A percentile compares a stretch with the other conserved stretches of the same genome.
Evolutionary conservation across 257 asterid species (phyloP).

Genomic region (Jasminum sambac): DNA sequence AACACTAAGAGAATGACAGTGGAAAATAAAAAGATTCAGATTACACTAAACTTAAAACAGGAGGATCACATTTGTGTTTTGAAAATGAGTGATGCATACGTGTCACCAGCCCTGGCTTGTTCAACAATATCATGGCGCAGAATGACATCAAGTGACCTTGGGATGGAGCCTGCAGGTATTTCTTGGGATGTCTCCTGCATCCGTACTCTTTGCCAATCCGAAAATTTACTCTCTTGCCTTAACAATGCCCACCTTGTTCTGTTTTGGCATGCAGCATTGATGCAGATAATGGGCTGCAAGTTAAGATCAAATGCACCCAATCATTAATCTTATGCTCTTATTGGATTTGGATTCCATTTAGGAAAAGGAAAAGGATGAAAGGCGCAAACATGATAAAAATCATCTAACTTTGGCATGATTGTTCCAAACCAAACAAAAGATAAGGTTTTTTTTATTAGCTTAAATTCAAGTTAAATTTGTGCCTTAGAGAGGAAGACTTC

Average conservation of each 20-base stretch:
- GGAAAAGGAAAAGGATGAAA: not conserved
- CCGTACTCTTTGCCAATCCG: constrained; percentile 98
- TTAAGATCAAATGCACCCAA: constrained; percentile 2
- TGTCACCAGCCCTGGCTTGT: constrained; percentile 98
- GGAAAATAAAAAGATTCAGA: constrained; percentile 14
- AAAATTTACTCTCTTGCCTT: constrained; percentile 96
- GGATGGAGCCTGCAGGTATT: constrained; percentile 98
- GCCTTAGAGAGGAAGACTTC: not conserved
- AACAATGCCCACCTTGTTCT: constrained; percentile 83
- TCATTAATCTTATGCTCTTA: not conserved
- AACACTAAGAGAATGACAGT: constrained; percentile 51
- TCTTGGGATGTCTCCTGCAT: constrained; percentile 97
- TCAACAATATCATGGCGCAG: constrained; percentile 93
- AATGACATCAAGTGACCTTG: constrained; percentile 95
- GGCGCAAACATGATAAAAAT: not conserved
- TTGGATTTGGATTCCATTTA: not conserved
- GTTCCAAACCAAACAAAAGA: not conserved
- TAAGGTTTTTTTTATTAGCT: not conserved
- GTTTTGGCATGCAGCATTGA: constrained; percentile 89
- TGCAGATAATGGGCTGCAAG: constrained; percentile 87
- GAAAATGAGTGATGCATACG: constrained; percentile 44
- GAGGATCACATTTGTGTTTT: not conserved
- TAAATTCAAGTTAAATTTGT: not conserved
- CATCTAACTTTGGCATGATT: not conserved
- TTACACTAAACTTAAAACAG: constrained; percentile 8